phyloP scores from a whole-genome alignment of 2,329 filamentous ascomycete species.

The Cordyceps javanica region DNA sequence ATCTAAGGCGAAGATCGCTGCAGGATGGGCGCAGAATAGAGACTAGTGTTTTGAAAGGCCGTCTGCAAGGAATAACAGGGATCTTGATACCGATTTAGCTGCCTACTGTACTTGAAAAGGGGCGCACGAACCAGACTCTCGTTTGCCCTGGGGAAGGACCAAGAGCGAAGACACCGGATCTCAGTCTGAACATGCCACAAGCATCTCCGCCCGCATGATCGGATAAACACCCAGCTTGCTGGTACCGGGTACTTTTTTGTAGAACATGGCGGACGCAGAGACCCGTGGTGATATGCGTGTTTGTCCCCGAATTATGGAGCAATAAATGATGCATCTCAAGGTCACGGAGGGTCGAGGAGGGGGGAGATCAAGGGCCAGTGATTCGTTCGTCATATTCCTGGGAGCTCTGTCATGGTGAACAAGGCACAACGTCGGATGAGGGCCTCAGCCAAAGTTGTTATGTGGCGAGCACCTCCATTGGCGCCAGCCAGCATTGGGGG shows the following conservation, averaged over 20 bases:
- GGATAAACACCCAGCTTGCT: not conserved
- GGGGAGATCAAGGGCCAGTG: not conserved
- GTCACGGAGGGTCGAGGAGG: not conserved
- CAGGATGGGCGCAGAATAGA: not conserved
- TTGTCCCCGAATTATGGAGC: slow-evolving; percentile 2
- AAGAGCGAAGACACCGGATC: slow-evolving; percentile 1
- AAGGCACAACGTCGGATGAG: not conserved
- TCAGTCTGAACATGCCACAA: not conserved
- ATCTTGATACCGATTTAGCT: not conserved
- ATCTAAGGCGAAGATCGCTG: not conserved
- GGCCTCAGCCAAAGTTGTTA: not conserved
- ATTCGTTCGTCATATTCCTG: slow-evolving; percentile 10
- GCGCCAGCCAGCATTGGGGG: not conserved
- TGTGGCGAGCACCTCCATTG: not conserved
- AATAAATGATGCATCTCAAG: not conserved
- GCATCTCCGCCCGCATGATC: slow-evolving; percentile 5
- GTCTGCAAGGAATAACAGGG: not conserved
- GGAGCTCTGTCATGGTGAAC: slow-evolving; percentile 10
- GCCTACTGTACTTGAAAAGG: not conserved
- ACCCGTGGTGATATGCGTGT: not conserved
- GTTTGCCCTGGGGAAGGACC: not conserved
- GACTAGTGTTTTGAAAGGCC: not conserved
- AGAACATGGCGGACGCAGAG: slow-evolving; percentile 6
- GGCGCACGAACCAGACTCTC: not conserved
- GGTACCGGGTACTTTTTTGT: not conserved